Percentiles rank a stretch among this genome's conserved stretches.
Conservation (phyloP, 257 asterid species). For the Avicennia marina region DNA sequence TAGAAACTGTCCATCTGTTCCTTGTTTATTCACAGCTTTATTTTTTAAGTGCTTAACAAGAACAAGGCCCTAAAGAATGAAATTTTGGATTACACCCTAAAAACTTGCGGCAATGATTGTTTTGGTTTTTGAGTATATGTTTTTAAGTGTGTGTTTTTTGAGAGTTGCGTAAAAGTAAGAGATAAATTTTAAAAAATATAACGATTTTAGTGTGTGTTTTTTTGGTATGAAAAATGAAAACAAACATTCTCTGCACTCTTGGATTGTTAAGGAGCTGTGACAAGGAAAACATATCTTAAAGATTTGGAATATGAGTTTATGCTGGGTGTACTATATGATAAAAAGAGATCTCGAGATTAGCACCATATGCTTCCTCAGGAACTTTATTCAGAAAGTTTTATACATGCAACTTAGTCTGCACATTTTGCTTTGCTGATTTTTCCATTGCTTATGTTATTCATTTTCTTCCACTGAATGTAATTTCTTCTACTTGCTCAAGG, state of each 20-base stretch:
- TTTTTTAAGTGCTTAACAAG: background rate
- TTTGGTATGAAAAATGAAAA: background rate
- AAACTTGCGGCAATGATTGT: no score
- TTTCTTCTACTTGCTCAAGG: slow-evolving; percentile 5
- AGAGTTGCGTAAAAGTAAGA: no score
- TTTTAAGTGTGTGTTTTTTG: no score
- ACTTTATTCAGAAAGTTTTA: background rate
- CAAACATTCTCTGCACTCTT: no score
- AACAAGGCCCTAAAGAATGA: background rate
- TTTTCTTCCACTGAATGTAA: background rate
- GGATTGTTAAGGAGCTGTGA: no score
- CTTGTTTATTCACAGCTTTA: background rate
- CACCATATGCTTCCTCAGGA: no score
- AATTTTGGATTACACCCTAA: no score
- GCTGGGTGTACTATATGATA: background rate
- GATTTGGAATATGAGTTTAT: background rate
- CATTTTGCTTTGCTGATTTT: background rate
- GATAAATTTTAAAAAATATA: no score
- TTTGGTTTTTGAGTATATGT: background rate
- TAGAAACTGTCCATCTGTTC: background rate
- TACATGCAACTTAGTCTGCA: background rate
- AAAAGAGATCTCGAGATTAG: background rate
- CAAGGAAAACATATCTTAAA: background rate
- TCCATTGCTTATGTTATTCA: background rate
- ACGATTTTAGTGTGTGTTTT: no score